Base-by-base conservation (phyloP, 2,329 filamentous ascomycete genomes). In the Trichoderma polysporum region DNA sequence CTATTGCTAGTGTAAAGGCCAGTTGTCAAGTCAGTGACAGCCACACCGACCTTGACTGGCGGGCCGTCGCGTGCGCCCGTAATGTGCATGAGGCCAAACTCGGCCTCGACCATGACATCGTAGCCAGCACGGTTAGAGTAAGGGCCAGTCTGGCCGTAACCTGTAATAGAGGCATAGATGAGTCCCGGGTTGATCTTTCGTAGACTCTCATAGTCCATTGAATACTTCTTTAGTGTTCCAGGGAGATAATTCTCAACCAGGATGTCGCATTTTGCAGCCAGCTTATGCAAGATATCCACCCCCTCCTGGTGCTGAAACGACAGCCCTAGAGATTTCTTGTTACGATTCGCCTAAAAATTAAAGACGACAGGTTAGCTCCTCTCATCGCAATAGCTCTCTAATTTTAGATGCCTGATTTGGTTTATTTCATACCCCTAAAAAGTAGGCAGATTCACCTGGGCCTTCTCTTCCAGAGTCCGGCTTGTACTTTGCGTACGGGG, bases 71-170 rank as follows among this genome's bases (percentile, higher is more conserved):
- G 86, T 69, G 87, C 86, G 35, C 95, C 95, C 0, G 95, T 99
- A 73, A 99, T 98, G 80, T 99, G 95, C 95, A 99, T 99, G 66
- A 99, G 81, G 0, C 95, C 95, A 80, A 99, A 94, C 77, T 98
- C 95, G 68, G 95, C 95, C 82, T 99, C 95, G 12, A 99, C 94
- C 94, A 99, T 99, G 72, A 99, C 95, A 79, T 99, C 95, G 83
- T 99, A 99, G 4, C 95, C 95, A 3, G 95, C 93, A 15, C 95
- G 86, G 70, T 89, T 87, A 6, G 90, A 88, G 78, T 97, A 97
- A 0, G 95, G 95, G 0, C 95, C 95, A 1, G 92, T 97, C 77
- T 99, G 95, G 2, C 95, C 95, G 75, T 98, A 99, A 1, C 95
- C 95, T 0, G 95, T 99, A 73, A 99, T 97, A 72, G 93, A 97